Evolutionary conservation across 139 green algal genomes (phyloP), one percentile per base, ranked within the genome.

Genomic region (Coelastrella sp.): DNA sequence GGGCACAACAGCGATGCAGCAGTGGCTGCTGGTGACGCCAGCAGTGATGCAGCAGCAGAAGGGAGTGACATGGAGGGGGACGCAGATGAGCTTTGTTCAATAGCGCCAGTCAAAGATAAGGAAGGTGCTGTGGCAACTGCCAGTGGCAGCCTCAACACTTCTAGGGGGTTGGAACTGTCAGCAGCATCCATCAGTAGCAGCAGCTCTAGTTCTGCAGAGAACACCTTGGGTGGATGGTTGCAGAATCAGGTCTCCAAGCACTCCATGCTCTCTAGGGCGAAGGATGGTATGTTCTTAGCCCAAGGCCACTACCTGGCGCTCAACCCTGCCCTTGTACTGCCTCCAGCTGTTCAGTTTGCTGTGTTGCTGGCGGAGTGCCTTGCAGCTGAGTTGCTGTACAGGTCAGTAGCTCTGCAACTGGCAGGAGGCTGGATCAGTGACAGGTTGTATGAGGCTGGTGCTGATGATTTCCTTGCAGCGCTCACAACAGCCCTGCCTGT

Each of bases 321-420:
- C 5, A 75, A 41, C 27, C 78, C 78, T 27, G 27, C 41, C 5
- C 25, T 84, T 8, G 53, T 66, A 27, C 78, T 84, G 5, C 78
- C 78, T 4, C 57, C 32, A 15, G 21, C 78, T 9, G 11, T 62
- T 23, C 60, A 75, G 41, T 34, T 37, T 30, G 21, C 2, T 37
- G 38, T 75, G 13, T 40, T 84, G 40, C 60, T 63, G 4, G 62
- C 27, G 3, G 62, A 84, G 25, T 84, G 78, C 60, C 30, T 84
- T 5, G 78, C 78, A 37, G 59, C 38, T 57, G 78, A 84, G 62
- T 27, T 84, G 78, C 40, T 84, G 60, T 84, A 84, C 62, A 60
- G 78, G 40, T 63, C 59, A 45, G 78, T 84, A 4, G 38, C 62
- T 23, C 34, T 84, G 40, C 78, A 84, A 38, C 40, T 75, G 41